Conservation (phyloP, 2,329 filamentous ascomycete genomes). For the Sphaceloma murrayae region DNA sequence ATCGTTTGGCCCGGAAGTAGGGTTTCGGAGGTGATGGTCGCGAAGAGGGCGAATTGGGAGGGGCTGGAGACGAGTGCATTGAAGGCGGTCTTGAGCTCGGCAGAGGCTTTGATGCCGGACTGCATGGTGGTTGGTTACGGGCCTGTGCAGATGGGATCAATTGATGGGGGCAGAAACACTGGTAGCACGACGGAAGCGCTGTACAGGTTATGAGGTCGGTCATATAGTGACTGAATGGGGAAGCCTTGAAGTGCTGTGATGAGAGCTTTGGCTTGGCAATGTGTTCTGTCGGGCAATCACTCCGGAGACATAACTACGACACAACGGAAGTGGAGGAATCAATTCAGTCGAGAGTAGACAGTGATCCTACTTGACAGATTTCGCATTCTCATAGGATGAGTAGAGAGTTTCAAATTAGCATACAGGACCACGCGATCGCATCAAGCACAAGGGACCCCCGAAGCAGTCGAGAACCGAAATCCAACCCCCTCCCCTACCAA, state of each 20-base stretch:
- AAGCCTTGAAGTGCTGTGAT: slow-evolving; percentile 1
- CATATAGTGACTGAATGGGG: neutral
- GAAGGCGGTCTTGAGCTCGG: slow-evolving; percentile 68
- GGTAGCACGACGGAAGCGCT: too few species aligned
- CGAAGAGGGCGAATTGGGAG: slow-evolving; percentile 59
- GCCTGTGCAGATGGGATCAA: neutral
- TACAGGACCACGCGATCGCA: neutral
- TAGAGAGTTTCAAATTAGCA: slow-evolving; percentile 11
- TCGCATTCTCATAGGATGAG: slow-evolving; percentile 8
- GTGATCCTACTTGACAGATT: neutral
- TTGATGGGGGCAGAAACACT: too few species aligned
- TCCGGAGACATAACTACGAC: slow-evolving; percentile 14
- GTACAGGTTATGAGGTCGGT: too few species aligned
- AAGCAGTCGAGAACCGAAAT: neutral
- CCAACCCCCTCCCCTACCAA: neutral
- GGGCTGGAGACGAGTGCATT: slow-evolving; percentile 54
- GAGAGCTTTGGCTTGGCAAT: slow-evolving; percentile 12
- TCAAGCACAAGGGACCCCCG: neutral
- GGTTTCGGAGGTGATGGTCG: slow-evolving; percentile 59
- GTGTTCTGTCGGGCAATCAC: slow-evolving; percentile 10
- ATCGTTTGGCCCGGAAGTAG: slow-evolving; percentile 54
- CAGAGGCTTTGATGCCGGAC: slow-evolving; percentile 67
- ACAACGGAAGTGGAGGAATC: neutral
- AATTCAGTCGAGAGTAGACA: neutral
- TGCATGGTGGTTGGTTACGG: slow-evolving; percentile 49